phyloP scores from a whole-genome alignment of 371 early-diverging fungal species.

The Rhizopus delemar region DNA sequence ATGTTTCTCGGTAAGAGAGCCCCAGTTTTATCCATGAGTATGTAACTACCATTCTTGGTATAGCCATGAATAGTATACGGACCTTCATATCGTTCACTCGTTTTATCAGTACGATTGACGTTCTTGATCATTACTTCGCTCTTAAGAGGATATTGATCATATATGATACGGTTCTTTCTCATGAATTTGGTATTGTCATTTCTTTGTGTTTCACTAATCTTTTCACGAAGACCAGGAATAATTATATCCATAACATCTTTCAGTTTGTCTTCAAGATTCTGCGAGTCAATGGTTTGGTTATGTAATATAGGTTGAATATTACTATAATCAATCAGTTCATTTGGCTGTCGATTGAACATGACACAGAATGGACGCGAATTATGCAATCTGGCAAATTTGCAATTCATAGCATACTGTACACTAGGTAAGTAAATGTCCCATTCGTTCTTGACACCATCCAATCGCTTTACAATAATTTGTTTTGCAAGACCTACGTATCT shows the following conservation, averaged over 20 bases:
- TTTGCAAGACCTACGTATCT: too few relatives aligned
- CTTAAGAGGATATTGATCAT: conserved; percentile 3
- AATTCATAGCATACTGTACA: conserved; percentile 9
- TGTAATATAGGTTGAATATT: neutral
- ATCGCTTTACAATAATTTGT: too few relatives aligned
- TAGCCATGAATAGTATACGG: conserved; percentile 1
- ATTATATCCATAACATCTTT: conserved; percentile 2
- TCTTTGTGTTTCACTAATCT: conserved; percentile 1
- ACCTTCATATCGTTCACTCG: neutral
- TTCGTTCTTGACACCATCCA: too few relatives aligned
- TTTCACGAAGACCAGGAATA: conserved; percentile 1
- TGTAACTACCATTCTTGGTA: neutral
- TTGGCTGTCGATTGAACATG: conserved; percentile 3
- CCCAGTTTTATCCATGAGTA: neutral
- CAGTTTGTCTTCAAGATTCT: neutral
- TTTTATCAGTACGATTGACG: too few relatives aligned
- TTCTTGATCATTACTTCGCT: conserved; percentile 10
- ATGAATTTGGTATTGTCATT: conserved; percentile 1
- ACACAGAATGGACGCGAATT: conserved; percentile 7
- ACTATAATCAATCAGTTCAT: conserved; percentile 5
- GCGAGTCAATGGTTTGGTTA: neutral
- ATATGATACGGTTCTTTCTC: neutral
- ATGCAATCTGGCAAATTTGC: conserved; percentile 6
- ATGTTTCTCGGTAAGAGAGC: conserved; percentile 6
- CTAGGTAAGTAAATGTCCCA: too few relatives aligned